Evolutionary conservation across 139 green algal species (phyloP).

Genomic region (Desmodesmus armatus): DNA sequence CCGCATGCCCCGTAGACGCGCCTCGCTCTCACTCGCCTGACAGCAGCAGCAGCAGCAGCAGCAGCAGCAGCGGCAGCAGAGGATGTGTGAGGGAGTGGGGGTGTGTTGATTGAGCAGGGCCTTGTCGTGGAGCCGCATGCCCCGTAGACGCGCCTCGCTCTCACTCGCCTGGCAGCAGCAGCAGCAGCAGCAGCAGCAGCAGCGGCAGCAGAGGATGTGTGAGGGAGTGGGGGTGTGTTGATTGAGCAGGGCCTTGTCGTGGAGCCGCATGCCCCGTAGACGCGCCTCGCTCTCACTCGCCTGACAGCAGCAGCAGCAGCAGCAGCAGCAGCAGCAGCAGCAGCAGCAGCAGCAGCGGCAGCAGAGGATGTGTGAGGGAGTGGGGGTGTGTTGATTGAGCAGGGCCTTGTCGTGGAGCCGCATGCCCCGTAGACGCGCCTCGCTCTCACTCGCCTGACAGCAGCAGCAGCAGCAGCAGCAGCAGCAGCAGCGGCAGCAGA

Average conservation of each 20-base stretch:
- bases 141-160: neutral
- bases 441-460: no score
- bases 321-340: neutral
- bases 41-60: neutral
- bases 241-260: neutral
- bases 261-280: neutral
- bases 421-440: no score
- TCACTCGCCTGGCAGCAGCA: neutral
- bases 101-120: conserved; percentile 8
- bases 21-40: neutral
- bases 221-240: neutral
- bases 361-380: no score
- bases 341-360: neutral
- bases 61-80: neutral
- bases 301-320: neutral
- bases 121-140: conserved; percentile 7
- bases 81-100: neutral
- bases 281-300: neutral
- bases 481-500: no score
- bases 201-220: neutral
- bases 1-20: neutral
- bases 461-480: no score
- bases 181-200: conserved; percentile 4
- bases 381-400: no score
- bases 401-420: no score